These are phyloP conservation scores for Huntiella savannae DNA, from an alignment of 2,329 filamentous ascomycete genomes.

Conservation along the genomic window DNA sequence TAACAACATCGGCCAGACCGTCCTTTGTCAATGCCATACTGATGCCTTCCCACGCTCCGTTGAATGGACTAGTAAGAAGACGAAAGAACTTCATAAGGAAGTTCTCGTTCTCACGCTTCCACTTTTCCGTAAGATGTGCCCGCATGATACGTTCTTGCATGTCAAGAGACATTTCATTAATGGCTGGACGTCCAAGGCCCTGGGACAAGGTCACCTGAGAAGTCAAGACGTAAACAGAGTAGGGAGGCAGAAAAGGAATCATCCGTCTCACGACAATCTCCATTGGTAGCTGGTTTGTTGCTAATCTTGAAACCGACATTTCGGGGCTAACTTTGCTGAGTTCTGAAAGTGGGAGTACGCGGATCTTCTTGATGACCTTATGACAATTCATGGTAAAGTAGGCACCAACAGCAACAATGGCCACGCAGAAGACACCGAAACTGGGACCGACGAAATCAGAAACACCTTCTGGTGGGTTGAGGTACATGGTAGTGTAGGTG, in stretches of 20 bases:
- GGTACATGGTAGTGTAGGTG: constrained; percentile 30
- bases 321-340: constrained; percentile 10
- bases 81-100: constrained; percentile 39
- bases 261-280: constrained; percentile 33
- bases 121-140: constrained; percentile 22
- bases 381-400: constrained; percentile 38
- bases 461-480: constrained; percentile 30
- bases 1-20: too few species aligned
- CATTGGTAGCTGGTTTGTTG: constrained; percentile 22
- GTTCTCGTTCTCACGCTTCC: constrained; percentile 34
- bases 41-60: constrained; percentile 25
- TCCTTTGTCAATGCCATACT: constrained; percentile 24
- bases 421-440: constrained; percentile 37
- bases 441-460: constrained; percentile 36
- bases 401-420: constrained; percentile 40
- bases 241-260: constrained; percentile 28
- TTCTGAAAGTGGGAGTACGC: constrained; percentile 26
- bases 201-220: constrained; percentile 20
- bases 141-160: constrained; percentile 17
- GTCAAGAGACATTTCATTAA: constrained; percentile 21
- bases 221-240: constrained; percentile 21
- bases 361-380: constrained; percentile 38
- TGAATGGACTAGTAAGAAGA: constrained; percentile 24
- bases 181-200: constrained; percentile 21
- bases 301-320: background rate